Evolutionary conservation across 257 asterid species (phyloP).

Genomic region (Prunella vulgaris): DNA sequence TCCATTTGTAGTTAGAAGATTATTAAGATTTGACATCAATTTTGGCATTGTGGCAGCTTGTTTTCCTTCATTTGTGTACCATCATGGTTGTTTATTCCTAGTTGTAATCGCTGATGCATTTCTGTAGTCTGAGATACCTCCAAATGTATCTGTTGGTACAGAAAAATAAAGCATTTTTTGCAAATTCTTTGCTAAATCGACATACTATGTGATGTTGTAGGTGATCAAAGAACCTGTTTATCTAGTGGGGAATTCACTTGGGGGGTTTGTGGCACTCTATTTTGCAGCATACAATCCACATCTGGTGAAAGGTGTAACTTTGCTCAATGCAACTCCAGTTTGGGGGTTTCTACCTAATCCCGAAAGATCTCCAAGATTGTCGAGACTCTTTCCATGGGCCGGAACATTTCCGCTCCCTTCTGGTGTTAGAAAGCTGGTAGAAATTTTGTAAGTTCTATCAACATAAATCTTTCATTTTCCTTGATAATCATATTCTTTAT

Average conservation of each 20-base stretch:
- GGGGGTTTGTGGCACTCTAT: slow-evolving; percentile 86
- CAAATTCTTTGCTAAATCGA: slow-evolving; percentile 8
- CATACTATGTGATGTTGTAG: slow-evolving; percentile 34
- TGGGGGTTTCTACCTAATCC: slow-evolving; percentile 97
- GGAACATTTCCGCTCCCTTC: slow-evolving; percentile 92
- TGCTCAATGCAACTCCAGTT: slow-evolving; percentile 92
- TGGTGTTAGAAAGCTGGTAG: slow-evolving; percentile 46
- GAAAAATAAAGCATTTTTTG: neutral
- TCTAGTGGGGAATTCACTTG: slow-evolving; percentile 91
- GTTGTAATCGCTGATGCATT: neutral
- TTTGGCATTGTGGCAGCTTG: neutral
- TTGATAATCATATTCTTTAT: neutral
- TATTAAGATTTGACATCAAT: neutral
- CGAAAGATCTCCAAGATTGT: slow-evolving; percentile 62
- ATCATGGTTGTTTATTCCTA: neutral
- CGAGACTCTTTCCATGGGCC: slow-evolving; percentile 79
- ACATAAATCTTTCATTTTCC: neutral
- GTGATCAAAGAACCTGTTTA: slow-evolving; percentile 88
- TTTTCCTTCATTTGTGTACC: too few species aligned
- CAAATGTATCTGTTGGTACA: neutral
- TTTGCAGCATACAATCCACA: slow-evolving; percentile 80
- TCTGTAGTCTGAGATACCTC: neutral
- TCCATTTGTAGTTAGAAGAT: neutral
- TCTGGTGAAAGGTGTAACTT: slow-evolving; percentile 82
- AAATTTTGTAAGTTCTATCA: slow-evolving; percentile 51